These are phyloP conservation scores for Agaricus sinodeliciosus DNA, from an alignment of 768 basidiomycete genomes.

Conservation along the genomic window DNA sequence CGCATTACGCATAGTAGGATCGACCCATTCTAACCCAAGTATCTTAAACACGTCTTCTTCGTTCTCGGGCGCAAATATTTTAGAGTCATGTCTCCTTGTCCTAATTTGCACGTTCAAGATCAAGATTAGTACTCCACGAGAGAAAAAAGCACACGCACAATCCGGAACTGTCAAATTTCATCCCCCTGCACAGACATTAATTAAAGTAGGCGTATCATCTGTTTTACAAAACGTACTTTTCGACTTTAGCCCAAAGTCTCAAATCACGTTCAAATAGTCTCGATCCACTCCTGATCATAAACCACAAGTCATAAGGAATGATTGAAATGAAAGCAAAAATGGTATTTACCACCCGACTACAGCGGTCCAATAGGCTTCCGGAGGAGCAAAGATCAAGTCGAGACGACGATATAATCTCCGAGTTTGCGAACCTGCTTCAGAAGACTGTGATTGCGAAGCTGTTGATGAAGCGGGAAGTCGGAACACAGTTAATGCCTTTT, in stretches of 20 bases:
- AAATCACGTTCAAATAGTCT: conserved; percentile 88
- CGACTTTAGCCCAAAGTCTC: conserved; percentile 62
- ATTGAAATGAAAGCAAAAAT: background rate
- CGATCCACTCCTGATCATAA: conserved; percentile 69
- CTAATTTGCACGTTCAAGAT: conserved; percentile 25
- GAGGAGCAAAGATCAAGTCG: conserved; percentile 77
- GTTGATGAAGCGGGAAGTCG: conserved; percentile 39
- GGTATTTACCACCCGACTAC: conserved; percentile 74
- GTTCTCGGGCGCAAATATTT: conserved; percentile 48
- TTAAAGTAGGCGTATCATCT: background rate
- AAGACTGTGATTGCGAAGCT: background rate
- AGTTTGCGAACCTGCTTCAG: conserved; percentile 7
- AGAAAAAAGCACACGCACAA: conserved; percentile 40
- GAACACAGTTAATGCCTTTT: conserved; percentile 82
- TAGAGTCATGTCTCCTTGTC: conserved; percentile 59
- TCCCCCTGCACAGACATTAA: conserved; percentile 37
- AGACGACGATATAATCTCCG: conserved; percentile 55
- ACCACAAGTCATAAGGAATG: background rate
- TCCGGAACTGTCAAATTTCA: conserved; percentile 81
- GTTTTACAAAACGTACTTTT: conserved; percentile 34
- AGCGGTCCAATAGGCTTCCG: conserved; percentile 80
- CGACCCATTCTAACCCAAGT: conserved; percentile 63
- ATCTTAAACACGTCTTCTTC: conserved; percentile 71
- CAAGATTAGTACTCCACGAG: background rate
- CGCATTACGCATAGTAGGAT: conserved; percentile 68